Conservation (phyloP, 805 yeast genomes). For the Pichia heedii region DNA sequence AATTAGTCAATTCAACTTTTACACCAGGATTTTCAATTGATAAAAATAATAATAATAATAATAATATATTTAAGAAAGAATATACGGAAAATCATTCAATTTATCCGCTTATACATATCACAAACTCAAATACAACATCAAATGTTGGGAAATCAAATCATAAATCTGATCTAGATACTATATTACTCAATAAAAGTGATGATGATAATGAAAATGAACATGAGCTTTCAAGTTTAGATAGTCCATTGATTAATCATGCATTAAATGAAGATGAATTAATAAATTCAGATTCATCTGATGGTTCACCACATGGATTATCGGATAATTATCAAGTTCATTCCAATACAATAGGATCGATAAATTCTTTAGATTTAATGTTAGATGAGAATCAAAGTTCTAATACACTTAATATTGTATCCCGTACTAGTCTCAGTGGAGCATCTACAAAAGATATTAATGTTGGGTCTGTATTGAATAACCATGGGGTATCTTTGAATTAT, state of each 20-base stretch:
- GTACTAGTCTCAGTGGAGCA: not conserved
- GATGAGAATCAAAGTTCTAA: conserved; percentile 1
- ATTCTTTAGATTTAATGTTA: conserved; percentile 3
- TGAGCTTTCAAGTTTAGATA: not conserved
- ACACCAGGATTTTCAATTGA: conserved; percentile 15
- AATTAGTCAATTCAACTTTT: conserved; percentile 16
- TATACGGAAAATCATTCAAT: not conserved
- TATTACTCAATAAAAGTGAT: not conserved
- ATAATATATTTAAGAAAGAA: not conserved
- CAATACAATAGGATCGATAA: not conserved
- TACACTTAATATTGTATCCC: not conserved
- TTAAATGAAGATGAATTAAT: not conserved
- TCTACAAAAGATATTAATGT: not conserved
- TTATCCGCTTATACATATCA: not conserved
- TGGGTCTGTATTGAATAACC: not conserved
- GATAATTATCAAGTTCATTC: not conserved
- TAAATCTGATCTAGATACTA: not conserved
- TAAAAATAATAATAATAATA: not conserved
- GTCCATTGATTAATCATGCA: not conserved
- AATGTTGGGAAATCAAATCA: too few species aligned
- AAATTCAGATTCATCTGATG: not conserved
- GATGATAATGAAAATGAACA: too few species aligned
- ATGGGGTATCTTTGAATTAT: conserved; percentile 1
- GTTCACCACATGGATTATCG: not conserved
- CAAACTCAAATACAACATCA: not conserved